Conservation (phyloP, 176 grass and related monocot species). For the Thinopyrum elongatum region DNA sequence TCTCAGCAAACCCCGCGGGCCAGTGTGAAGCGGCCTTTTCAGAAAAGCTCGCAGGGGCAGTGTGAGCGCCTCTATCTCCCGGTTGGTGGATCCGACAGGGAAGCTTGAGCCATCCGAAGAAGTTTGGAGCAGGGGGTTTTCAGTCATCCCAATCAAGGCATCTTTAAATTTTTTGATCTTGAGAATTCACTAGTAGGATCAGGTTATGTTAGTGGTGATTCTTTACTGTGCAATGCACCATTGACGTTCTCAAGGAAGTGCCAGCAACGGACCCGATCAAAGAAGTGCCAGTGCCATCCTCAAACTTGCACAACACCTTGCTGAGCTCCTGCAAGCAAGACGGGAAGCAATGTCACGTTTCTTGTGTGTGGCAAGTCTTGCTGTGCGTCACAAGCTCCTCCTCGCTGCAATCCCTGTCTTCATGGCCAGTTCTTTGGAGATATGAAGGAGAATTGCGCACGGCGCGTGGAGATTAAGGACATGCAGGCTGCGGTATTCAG, state of each 20-base stretch:
- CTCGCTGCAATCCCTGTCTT: too few relatives aligned
- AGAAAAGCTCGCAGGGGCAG: not conserved
- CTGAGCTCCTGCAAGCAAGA: too few relatives aligned
- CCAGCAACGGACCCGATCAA: too few relatives aligned
- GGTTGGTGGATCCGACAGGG: not conserved
- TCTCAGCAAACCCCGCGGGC: too few relatives aligned
- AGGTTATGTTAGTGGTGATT: not conserved
- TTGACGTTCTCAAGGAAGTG: not conserved
- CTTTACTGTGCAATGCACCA: not conserved
- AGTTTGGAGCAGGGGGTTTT: fast-evolving
- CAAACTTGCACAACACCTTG: too few relatives aligned
- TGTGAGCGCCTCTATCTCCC: not conserved
- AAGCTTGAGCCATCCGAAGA: not conserved
- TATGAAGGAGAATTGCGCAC: not conserved
- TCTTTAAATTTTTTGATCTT: too few relatives aligned
- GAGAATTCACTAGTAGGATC: not conserved
- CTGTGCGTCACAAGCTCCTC: too few relatives aligned
- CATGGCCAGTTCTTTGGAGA: not conserved
- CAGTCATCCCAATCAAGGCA: too few relatives aligned
- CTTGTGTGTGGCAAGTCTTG: too few relatives aligned
- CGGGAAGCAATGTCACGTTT: too few relatives aligned
- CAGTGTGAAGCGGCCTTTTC: not conserved
- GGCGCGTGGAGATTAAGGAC: not conserved
- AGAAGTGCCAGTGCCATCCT: too few relatives aligned
- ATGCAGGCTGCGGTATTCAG: conserved; percentile 23